These are phyloP conservation scores for Mortierella sp. DNA, from an alignment of 371 early-diverging fungal species.

Conservation along the genomic window DNA sequence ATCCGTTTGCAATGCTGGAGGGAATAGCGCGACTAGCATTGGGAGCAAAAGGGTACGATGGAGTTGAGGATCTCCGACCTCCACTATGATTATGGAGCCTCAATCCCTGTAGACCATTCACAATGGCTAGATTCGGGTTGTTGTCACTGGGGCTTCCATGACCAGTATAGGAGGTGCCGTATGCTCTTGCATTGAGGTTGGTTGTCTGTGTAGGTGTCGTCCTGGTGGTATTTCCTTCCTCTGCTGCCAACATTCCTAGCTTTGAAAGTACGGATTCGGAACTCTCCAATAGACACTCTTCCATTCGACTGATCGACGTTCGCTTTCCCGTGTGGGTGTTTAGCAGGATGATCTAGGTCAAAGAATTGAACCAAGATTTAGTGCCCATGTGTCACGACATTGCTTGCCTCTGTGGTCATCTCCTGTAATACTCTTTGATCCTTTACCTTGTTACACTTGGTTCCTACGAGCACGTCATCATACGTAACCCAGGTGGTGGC, in stretches of 20 bases:
- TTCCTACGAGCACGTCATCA: conserved; percentile 66
- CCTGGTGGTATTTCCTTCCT: not conserved
- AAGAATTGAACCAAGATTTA: no score
- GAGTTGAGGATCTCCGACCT: conserved; percentile 40
- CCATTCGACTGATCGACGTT: conserved; percentile 18
- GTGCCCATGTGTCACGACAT: no score
- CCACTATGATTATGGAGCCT: conserved; percentile 18
- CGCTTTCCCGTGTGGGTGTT: conserved; percentile 24
- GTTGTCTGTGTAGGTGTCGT: no score
- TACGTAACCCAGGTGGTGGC: conserved; percentile 63
- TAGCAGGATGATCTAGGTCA: conserved; percentile 25
- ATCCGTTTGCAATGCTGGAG: no score
- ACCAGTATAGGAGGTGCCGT: no score
- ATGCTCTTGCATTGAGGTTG: no score
- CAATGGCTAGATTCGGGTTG: no score
- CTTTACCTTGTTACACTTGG: conserved; percentile 67
- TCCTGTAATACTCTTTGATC: not conserved
- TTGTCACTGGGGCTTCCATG: no score
- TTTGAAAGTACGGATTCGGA: conserved; percentile 4
- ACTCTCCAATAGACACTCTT: conserved; percentile 20
- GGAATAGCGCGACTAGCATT: no score
- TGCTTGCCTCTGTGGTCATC: no score
- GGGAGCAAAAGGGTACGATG: conserved; percentile 14
- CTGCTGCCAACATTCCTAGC: not conserved
- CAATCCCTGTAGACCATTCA: no score